These are phyloP conservation scores for Mallotus nudiflorus DNA, from an alignment of 345 rosid genomes.

Conservation along the genomic window DNA sequence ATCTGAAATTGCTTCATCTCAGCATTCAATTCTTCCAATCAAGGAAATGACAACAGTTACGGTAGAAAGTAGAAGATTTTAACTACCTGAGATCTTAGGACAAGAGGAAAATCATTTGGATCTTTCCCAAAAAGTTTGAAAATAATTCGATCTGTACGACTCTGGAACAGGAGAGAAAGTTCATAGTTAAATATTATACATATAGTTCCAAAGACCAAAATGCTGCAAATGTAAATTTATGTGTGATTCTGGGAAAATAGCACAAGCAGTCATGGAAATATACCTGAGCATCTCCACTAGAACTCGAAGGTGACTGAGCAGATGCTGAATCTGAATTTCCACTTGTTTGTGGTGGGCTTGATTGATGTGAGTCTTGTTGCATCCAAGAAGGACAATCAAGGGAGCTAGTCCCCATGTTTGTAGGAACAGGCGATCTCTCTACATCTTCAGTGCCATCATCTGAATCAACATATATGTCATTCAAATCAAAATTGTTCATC, in stretches of 20 bases:
- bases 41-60: conserved; percentile 8
- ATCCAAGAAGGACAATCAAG: conserved; percentile 85
- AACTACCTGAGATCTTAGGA: conserved; percentile 82
- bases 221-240: conserved; percentile 6
- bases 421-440: conserved; percentile 68
- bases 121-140: conserved; percentile 95
- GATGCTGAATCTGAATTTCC: conserved; percentile 97
- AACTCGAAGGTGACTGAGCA: conserved; percentile 95
- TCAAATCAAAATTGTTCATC: conserved; percentile 88
- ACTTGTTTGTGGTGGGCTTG: conserved; percentile 96
- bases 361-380: conserved; percentile 76
- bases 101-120: conserved; percentile 86
- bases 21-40: conserved; percentile 19
- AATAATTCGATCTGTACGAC: conserved; percentile 90
- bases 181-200: neutral
- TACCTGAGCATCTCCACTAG: conserved; percentile 91
- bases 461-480: conserved; percentile 76
- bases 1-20: conserved; percentile 57
- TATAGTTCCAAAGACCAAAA: neutral
- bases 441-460: conserved; percentile 78
- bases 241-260: neutral
- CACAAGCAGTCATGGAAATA: neutral
- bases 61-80: conserved; percentile 13
- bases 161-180: conserved; percentile 47
- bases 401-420: conserved; percentile 60